A percentile compares a stretch with the other conserved stretches of the same genome.
Conservation (phyloP, 345 rosid genomes). For the Lepidium africanum region DNA sequence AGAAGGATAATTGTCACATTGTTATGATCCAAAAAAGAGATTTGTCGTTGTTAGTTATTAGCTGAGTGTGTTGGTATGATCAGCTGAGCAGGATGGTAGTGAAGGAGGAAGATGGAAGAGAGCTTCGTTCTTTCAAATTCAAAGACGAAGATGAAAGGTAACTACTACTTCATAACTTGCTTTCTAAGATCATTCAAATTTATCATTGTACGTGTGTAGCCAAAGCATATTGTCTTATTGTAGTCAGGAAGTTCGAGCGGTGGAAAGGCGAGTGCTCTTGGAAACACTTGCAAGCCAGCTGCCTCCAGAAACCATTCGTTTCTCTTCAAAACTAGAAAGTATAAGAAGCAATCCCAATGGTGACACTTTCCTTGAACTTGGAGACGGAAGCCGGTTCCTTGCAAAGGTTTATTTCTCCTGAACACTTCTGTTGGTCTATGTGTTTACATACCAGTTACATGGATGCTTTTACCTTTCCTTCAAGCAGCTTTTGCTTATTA, state of each 20-base stretch:
- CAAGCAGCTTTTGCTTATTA: not conserved
- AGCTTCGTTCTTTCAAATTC: constrained; percentile 76
- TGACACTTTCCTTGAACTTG: constrained; percentile 49
- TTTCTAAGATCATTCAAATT: not conserved
- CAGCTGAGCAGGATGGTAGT: constrained; percentile 92
- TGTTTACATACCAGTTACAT: not conserved
- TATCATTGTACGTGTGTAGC: not conserved
- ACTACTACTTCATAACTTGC: not conserved
- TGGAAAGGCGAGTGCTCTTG: constrained; percentile 77
- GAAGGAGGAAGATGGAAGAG: constrained; percentile 74
- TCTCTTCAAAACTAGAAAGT: constrained; percentile 58
- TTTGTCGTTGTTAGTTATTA: not conserved
- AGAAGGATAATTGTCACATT: too few relatives aligned
- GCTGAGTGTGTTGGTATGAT: constrained; percentile 45
- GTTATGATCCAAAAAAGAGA: not conserved
- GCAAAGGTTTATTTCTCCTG: constrained; percentile 42
- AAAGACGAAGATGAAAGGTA: constrained; percentile 89
- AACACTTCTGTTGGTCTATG: not conserved
- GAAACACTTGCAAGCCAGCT: constrained; percentile 67
- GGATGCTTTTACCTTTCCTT: not conserved
- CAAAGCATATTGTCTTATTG: not conserved
- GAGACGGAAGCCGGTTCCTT: constrained; percentile 45
- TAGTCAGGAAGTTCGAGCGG: constrained; percentile 96
- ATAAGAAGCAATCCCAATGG: constrained; percentile 38
- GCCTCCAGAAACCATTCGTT: constrained; percentile 54